Conservation (phyloP, 257 asterid species). For the Solanum rostratum region DNA sequence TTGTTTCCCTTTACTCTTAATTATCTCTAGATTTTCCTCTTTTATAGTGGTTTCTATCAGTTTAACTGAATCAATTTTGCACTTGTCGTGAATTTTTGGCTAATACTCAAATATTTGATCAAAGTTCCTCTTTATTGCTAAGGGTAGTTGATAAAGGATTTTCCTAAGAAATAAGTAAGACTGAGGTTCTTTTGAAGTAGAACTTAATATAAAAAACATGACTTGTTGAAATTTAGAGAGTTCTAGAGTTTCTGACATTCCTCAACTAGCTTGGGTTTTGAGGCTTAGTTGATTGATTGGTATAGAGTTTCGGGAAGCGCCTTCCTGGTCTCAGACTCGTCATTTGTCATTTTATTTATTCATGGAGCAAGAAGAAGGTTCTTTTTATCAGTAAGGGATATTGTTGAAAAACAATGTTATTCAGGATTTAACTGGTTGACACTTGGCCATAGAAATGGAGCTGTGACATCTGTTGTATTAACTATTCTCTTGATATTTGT, state of each 20-base stretch:
- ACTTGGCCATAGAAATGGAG: neutral
- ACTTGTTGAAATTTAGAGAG: neutral
- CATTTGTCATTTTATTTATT: neutral
- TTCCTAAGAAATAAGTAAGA: neutral
- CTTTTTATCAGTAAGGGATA: neutral
- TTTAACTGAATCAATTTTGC: neutral
- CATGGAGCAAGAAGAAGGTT: neutral
- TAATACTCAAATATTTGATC: neutral
- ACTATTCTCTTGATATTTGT: neutral
- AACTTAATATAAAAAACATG: neutral
- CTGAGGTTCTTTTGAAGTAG: neutral
- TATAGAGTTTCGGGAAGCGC: neutral
- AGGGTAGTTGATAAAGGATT: neutral
- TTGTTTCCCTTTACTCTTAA: neutral
- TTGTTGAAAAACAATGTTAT: neutral
- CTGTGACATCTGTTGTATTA: neutral
- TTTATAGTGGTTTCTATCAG: too few species aligned
- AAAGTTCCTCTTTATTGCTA: neutral
- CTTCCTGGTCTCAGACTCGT: neutral
- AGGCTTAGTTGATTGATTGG: neutral
- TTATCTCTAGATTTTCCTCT: too few species aligned
- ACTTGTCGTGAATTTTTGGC: neutral
- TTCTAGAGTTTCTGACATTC: neutral
- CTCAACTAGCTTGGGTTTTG: neutral
- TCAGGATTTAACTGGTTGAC: neutral